Evolutionary conservation across 192 early-diverging fungal genomes (phyloP), one percentile per base, ranked within the genome.

Genomic region (Backusella psychrophila): DNA sequence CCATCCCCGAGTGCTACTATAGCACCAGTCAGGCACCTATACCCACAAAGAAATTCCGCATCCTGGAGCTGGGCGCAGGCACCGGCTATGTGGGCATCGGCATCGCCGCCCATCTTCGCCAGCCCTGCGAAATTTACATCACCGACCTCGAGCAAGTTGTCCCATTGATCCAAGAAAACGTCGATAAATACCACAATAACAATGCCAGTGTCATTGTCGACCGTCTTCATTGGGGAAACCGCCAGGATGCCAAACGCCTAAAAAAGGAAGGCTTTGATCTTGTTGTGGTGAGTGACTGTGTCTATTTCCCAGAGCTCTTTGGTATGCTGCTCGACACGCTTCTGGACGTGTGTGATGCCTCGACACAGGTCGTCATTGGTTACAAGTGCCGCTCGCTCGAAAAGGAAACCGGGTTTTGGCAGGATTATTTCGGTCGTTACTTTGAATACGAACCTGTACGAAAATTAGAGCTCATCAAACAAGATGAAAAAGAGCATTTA

Each of bases 1-100:
- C 85, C 3, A 88, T 88, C 38, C 82, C 85, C 1, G 11, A 31
- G 11, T 44, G 78, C 14, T 86, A 84, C 63, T 88, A 82, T 73
- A 11, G 19, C 72, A 71, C 41, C 38, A 15, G 49, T 15, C n/a
- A 38, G 9, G 34, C n/a, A 12, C 9, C 23, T 36, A 31, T 70
- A 34, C 46, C 36, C 7, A 52, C 67, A 26, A 63, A 35, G 9
- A 77, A 65, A 7, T 77, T 72, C 42, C 76, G 82, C 17, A 83
- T 88, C n/a, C 6, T 88, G 4, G 87, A 88, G 71, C 53, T 88
- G 15, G 87, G 87, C 17, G 81, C 87, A 21, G 87, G 87, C n/a
- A 86, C 85, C 14, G 87, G 87, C 3, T 88, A 85, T 36, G 80
- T 82, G 6, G 85, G 87, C 0, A 85, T 88, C 17, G 78, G 79